Base-by-base conservation (phyloP, 140 eudicot species). In the Cichorium intybus region DNA sequence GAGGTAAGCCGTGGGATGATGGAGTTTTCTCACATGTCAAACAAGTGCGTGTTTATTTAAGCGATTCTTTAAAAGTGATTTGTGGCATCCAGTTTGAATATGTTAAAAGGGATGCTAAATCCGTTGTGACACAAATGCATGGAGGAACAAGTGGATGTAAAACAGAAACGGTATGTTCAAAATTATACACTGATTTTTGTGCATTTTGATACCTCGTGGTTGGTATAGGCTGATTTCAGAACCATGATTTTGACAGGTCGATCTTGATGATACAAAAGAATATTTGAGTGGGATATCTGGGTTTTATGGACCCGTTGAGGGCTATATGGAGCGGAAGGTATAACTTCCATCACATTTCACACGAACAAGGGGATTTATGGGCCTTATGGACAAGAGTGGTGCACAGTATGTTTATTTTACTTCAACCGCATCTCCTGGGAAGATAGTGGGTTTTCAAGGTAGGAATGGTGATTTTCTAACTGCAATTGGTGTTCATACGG, bases 1-100 rank as follows among this genome's bases (percentile, higher is more conserved):
- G 76, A 28, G 86, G 86, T 47, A 49, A 43, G n/a, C 63, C 52
- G 0, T 80, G 77, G 75, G 86, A 80, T 10, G 86, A 80, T 49
- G 86, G 79, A 2, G 76, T 80, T 56, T 72, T 64, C 22, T 45
- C 66, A 0, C 3, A 29, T 1, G 46, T 80, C 10, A 68, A 69
- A 43, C 71, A 75, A 54, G 28, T 80, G 0, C 53, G 3, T 7
- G 52, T 72, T 27, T 21, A 29, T 23, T 0, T 61, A 1, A 66
- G 72, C n/a, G 23, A 22, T 10, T 56, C 74, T 12, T 26, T 54
- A 24, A 72, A 68, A 6, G 68, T 48, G 29, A 41, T 80, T 0
- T 12, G 16, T 10, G 69, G 64, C 7, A 14, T 77, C 7, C 66
- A 62, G n/a, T 72, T 67, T 61, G 59, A 28, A 8, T 76, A 71